These are phyloP conservation scores for Pleurostoma richardsiae DNA, from an alignment of 2,329 filamentous ascomycete species.

Conservation along the genomic window DNA sequence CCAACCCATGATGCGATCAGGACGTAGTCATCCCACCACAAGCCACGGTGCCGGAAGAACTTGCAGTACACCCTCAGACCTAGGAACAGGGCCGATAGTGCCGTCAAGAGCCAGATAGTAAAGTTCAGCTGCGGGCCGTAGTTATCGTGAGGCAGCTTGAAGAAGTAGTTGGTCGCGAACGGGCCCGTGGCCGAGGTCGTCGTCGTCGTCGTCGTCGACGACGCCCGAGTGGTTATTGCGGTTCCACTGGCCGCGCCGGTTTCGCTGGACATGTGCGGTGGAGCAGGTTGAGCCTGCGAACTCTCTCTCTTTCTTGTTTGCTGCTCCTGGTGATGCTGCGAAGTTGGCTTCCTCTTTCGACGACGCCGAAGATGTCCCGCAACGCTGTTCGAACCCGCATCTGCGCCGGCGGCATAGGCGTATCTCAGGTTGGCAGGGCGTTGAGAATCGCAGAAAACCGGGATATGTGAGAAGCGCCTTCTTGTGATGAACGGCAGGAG, in stretches of 20 bases:
- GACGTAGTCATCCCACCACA: slow-evolving; percentile 6
- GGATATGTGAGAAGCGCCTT: too few species aligned
- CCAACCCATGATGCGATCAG: slow-evolving; percentile 4
- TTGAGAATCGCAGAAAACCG: too few species aligned
- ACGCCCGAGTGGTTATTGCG: not conserved
- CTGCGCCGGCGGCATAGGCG: not conserved
- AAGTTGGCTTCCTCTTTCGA: not conserved
- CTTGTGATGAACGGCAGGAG: too few species aligned
- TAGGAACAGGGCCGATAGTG: slow-evolving; percentile 1
- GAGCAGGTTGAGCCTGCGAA: too few species aligned
- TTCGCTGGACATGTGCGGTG: too few species aligned
- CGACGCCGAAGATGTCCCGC: not conserved
- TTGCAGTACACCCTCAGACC: slow-evolving; percentile 5
- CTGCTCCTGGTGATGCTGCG: too few species aligned
- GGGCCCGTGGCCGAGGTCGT: not conserved
- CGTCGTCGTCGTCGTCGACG: not conserved
- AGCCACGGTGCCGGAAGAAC: slow-evolving; percentile 2
- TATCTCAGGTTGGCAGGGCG: too few species aligned
- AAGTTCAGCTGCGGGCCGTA: slow-evolving; percentile 1
- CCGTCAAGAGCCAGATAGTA: slow-evolving; percentile 3
- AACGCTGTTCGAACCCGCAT: not conserved
- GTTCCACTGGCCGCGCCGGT: too few species aligned
- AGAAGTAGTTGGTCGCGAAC: not conserved
- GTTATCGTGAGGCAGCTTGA: not conserved
- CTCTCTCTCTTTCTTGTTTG: too few species aligned